These are phyloP conservation scores for Sutorius eximius DNA, from an alignment of 1,284 basidiomycete genomes.

Conservation along the genomic window DNA sequence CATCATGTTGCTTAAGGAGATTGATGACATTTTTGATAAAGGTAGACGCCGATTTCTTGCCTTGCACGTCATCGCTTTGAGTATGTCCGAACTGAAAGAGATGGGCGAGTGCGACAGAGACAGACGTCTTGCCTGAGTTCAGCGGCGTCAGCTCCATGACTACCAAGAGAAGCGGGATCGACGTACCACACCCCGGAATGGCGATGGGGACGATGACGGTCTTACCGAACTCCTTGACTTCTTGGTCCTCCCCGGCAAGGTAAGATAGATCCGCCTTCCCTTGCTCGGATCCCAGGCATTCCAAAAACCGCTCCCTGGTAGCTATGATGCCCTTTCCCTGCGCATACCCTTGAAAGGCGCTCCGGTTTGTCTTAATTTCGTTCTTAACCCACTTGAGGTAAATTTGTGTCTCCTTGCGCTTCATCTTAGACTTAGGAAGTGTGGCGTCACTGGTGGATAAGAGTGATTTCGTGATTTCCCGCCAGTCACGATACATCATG, in stretches of 20 bases:
- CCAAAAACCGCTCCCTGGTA: constrained; percentile 78
- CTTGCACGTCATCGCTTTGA: constrained; percentile 87
- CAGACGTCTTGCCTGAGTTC: constrained; percentile 78
- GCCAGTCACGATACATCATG: constrained; percentile 97
- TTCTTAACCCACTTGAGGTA: constrained; percentile 72
- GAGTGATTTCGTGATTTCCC: constrained; percentile 86
- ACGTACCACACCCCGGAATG: constrained; percentile 88
- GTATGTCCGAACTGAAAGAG: constrained; percentile 87
- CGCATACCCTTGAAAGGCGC: constrained; percentile 64
- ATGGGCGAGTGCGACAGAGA: constrained; percentile 76
- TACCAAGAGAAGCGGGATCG: background rate
- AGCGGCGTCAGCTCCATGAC: background rate
- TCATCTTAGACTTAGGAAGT: constrained; percentile 63
- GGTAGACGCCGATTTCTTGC: constrained; percentile 73
- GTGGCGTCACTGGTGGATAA: constrained; percentile 43
- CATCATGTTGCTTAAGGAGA: constrained; percentile 61
- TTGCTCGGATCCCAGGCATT: constrained; percentile 58
- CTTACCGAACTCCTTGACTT: constrained; percentile 56
- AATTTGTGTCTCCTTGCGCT: constrained; percentile 61
- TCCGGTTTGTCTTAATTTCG: constrained; percentile 65
- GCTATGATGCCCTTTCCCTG: constrained; percentile 84
- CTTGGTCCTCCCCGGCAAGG: constrained; percentile 21
- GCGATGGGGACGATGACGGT: constrained; percentile 88
- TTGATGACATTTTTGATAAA: constrained; percentile 79
- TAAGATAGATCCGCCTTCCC: constrained; percentile 39